Evolutionary conservation across 2,329 filamentous ascomycete genomes (phyloP).

Genomic region (Mariannaea elegans): DNA sequence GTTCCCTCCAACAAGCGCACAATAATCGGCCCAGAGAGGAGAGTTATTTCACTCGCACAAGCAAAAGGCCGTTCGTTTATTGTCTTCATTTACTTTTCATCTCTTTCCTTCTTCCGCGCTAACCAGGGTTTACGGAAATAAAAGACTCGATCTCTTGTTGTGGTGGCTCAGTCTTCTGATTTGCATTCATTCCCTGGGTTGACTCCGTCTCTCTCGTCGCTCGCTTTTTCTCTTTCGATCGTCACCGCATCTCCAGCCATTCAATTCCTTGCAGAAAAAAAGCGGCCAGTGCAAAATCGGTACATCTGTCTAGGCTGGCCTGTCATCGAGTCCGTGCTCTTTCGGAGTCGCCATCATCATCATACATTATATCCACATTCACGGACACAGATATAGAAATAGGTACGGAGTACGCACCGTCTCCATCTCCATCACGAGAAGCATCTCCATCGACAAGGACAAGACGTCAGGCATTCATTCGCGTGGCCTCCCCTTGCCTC

Average conservation of each 20-base stretch:
- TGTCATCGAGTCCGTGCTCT: background rate
- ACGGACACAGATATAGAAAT: background rate
- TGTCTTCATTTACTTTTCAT: constrained; percentile 3
- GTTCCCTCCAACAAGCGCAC: constrained; percentile 13
- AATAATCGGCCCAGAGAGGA: constrained; percentile 14
- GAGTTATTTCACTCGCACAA: constrained; percentile 15
- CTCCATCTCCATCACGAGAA: constrained; percentile 21
- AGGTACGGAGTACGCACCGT: background rate
- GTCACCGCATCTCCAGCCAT: background rate
- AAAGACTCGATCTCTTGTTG: background rate
- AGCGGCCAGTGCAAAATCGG: background rate
- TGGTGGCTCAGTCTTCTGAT: constrained; percentile 2
- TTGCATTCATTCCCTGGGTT: background rate
- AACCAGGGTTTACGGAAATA: constrained; percentile 11
- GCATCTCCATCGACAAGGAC: constrained; percentile 13
- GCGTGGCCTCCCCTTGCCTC: constrained; percentile 14
- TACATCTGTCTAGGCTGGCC: background rate
- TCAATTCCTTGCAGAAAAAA: background rate
- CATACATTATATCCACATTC: constrained; percentile 1
- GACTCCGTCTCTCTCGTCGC: background rate
- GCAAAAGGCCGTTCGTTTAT: background rate
- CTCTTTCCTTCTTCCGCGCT: constrained; percentile 4
- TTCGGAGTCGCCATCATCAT: background rate
- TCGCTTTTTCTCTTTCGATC: constrained; percentile 2
- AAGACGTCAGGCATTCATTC: constrained; percentile 23